Base-by-base conservation (phyloP, 768 basidiomycete genomes). In the Panaeolus papilionaceus region DNA sequence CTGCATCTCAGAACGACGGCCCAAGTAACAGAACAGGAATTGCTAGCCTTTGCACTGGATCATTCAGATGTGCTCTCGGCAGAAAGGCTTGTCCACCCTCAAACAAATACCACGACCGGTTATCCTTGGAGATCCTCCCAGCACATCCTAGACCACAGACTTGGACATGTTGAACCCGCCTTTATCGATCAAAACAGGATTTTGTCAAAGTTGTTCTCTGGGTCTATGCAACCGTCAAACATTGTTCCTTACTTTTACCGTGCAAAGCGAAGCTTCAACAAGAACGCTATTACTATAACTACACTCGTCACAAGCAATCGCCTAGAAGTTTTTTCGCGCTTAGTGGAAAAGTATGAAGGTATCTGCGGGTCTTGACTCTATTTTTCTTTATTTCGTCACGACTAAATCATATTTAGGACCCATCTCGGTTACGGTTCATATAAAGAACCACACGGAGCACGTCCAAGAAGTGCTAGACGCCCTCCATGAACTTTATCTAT, bases 341-440 rank as follows among this genome's bases (percentile, higher is more conserved):
- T 95, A n/a, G 90, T 89, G 6, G 85, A 89, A 74, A 86, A 84
- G n/a, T 94, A 95, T 75, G 83, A 86, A 82, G 94, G 93, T 92
- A 58, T 16, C 68, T 54, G 81, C 33, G 2, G 33, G 33, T 33
- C 68, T 20, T 42, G 38, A 51, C 38, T 61, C 65, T 58, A 54
- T 67, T 12, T 14, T 9, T 63, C 3, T 61, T 12, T 20, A 33
- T 7, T 33, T 20, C 39, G 66, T 18, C 8, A 42, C 45, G 12
- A 51, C 69, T 71, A 20, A 62, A 23, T 49, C 40, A 44, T 61
- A 14, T 38, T 7, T 61, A 94, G 93, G 94, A 18, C 94, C 94
- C 0, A 89, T 96, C 68, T 95, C 94, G 16, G 94, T 91, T 2
- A 89, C 94, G 0, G 85, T 95, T 18, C 93, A 96, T 71, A 85